These are phyloP conservation scores for Nakazawaea wyomingensis DNA, from an alignment of 805 yeast genomes.

Conservation along the genomic window DNA sequence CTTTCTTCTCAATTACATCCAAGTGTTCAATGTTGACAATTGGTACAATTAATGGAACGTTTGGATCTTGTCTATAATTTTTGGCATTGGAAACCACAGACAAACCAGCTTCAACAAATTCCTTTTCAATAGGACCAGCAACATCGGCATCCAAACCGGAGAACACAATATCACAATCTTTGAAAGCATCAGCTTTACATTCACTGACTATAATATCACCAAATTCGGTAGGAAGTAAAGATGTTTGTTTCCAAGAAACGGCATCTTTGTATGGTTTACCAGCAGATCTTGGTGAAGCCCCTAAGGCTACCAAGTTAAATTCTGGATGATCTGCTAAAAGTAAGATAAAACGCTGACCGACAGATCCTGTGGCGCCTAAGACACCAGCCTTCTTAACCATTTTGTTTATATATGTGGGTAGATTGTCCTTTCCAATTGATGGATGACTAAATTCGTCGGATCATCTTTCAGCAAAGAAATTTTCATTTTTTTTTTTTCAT, in stretches of 20 bases:
- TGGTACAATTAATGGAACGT: constrained; percentile 92
- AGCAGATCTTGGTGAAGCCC: constrained; percentile 92
- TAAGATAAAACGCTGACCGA: constrained; percentile 92
- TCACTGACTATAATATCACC: constrained; percentile 63
- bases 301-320: constrained; percentile 76
- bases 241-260: constrained; percentile 91
- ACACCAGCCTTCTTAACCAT: constrained; percentile 69
- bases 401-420: constrained; percentile 6
- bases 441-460: no score
- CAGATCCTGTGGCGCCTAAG: constrained; percentile 96
- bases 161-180: constrained; percentile 89
- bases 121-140: constrained; percentile 91
- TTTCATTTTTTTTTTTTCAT: no score
- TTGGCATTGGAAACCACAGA: constrained; percentile 92
- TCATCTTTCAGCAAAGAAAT: no score
- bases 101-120: constrained; percentile 73
- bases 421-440: no score
- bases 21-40: constrained; percentile 92
- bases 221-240: constrained; percentile 66
- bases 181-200: constrained; percentile 72
- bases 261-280: constrained; percentile 85
- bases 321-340: constrained; percentile 84
- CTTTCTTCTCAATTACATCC: constrained; percentile 57
- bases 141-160: constrained; percentile 90
- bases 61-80: constrained; percentile 82